Base-by-base conservation (phyloP, 768 basidiomycete species). In the Termitomyces sp. region DNA sequence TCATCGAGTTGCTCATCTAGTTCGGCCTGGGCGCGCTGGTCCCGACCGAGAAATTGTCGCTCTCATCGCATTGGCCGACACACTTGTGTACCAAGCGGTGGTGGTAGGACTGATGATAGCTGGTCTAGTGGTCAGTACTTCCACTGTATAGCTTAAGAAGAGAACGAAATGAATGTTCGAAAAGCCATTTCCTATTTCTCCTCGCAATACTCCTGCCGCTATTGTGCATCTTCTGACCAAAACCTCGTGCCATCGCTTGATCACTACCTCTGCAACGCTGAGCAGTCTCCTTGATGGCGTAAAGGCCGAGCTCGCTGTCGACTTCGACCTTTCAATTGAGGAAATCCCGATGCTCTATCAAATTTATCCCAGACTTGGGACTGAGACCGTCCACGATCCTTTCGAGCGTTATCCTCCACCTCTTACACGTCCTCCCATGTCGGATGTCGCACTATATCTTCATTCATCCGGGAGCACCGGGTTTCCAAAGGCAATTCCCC, bases 401-500 rank as follows among this genome's bases (percentile, higher is more conserved):
- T 62, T 62, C n/a, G 43, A 59, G 24, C 44, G 13, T 11, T 63
- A 62, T 41, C 62, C 62, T 11, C 4, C 36, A 13, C 56, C 62
- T 8, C 3, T 24, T 18, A 24, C 32, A 7, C 32, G 44, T 10
- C 60, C 48, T 36, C 53, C 65, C 0, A 16, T 18, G 13, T 35
- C 54, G 1, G 60, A 71, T 11, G 66, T 61, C 18, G 36, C 69
- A 7, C 36, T 63, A n/a, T 55, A 65, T 32, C 54, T 75, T 3
- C 73, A 76, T 53, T 78, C 76, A 0, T 76, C 77, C 0, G 75
- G 75, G 13, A 75, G 76, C 45, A 74, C 76, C 0, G 73, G 74
- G 1, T 68, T 71, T 24, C 74, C 75, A 0, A 75, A 74, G 50
- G 64, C 74, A 2, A 71, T 76, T 40, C 62, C 67, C 2, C 64